Evolutionary conservation across 1,284 basidiomycete genomes (phyloP), one percentile per base, ranked within the genome.

Genomic region (Fomitopsis schrenkii): DNA sequence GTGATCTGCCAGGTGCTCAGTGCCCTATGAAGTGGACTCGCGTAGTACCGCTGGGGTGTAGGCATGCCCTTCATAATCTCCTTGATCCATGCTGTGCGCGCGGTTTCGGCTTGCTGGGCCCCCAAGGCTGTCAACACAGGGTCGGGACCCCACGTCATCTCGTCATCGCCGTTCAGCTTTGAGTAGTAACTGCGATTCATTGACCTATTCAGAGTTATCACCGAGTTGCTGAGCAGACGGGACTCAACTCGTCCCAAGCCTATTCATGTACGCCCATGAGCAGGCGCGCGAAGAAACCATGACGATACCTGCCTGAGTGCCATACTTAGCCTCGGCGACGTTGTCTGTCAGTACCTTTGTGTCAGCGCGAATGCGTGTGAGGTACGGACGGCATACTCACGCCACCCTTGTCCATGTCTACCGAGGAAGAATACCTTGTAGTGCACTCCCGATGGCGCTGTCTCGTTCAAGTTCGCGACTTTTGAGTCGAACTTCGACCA

Each of bases 81-180:
- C 4, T 71, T 65, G 57, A 77, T 73, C 93, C 92, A 95, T 2
- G 80, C 80, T 0, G 64, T 66, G 28, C 82, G 79, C 0, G 86
- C 85, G 28, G 65, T 77, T 22, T 70, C 64, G 0, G 92, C 93
- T 75, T 95, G 91, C 0, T 73, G 64, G 52, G 83, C 76, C 0
- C 93, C 93, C 3, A 86, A 70, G 0, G 78, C 72, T 0, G 93
- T 95, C 30, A 95, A 82, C 35, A 82, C 78, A 0, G 93, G 85
- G 71, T 95, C 94, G 15, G 94, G 92, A 38, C 92, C 93, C 93
- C 93, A 95, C 1, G 77, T 79, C 10, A 94, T 76, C 59, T 89
- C 82, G 12, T 79, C 89, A 67, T 96, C 90, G 0, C 86, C 86
- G 53, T 88, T 77, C 22, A 89, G 70, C 67, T 83, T 85, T 0